A percentile compares a stretch with the other conserved stretches of the same genome.
phyloP scores from a whole-genome alignment of 192 early-diverging fungal species.

The Lobosporangium transversale region DNA sequence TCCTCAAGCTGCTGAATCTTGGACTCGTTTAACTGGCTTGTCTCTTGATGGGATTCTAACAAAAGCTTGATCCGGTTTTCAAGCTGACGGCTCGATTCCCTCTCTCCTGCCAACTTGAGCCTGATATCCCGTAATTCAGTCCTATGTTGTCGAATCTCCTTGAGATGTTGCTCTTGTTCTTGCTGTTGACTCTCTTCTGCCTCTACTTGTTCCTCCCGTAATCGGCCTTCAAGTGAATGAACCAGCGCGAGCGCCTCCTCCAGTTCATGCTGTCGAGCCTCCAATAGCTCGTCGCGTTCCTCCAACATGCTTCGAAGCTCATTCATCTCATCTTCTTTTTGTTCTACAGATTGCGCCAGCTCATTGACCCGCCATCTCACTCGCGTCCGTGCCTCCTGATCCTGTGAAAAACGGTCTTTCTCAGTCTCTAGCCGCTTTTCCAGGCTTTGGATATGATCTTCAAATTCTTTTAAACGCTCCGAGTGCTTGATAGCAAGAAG shows the following conservation, averaged over 20 bases:
- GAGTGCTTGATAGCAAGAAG: neutral
- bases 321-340: conserved; percentile 20
- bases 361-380: conserved; percentile 10
- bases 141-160: conserved; percentile 10
- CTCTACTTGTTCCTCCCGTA: conserved; percentile 9
- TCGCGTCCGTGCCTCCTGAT: conserved; percentile 15
- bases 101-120: conserved; percentile 8
- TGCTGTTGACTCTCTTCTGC: neutral
- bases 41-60: conserved; percentile 17
- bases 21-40: conserved; percentile 14
- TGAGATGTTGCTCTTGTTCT: conserved; percentile 13
- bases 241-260: conserved; percentile 17
- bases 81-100: conserved; percentile 9
- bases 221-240: conserved; percentile 17
- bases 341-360: conserved; percentile 10
- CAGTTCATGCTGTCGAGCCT: conserved; percentile 15
- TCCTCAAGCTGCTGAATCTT: conserved; percentile 31
- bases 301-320: conserved; percentile 18
- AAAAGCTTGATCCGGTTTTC: conserved; percentile 22
- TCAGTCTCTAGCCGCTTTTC: conserved; percentile 23
- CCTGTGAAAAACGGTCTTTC: conserved; percentile 7
- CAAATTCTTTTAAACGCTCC: neutral
- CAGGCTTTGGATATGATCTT: too few species aligned
- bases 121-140: conserved; percentile 14
- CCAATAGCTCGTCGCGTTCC: conserved; percentile 14